Evolutionary conservation across 257 asterid species (phyloP).

Genomic region (Fraxinus quadrangulata): DNA sequence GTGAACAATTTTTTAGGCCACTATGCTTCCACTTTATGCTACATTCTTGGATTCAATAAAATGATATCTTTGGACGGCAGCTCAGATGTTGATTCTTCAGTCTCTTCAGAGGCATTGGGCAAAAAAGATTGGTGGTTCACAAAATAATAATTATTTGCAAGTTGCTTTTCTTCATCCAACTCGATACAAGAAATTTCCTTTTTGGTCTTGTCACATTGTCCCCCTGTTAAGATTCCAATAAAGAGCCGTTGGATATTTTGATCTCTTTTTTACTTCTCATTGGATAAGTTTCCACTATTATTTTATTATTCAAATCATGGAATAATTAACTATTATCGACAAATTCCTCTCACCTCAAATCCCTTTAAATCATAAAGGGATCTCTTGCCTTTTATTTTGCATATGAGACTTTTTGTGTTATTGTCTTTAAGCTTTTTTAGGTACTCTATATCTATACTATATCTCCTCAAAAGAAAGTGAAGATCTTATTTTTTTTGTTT

Average conservation of each 20-base stretch:
- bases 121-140: background rate
- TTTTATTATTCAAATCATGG: background rate
- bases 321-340: background rate
- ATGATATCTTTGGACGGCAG: background rate
- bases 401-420: no score
- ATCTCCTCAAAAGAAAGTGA: no score
- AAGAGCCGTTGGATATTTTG: background rate
- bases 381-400: background rate
- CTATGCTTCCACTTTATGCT: conserved; percentile 2
- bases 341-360: background rate
- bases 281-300: background rate
- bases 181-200: background rate
- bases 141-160: background rate
- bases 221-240: background rate
- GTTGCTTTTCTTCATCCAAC: background rate
- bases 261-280: background rate
- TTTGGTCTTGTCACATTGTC: background rate
- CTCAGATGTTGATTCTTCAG: background rate
- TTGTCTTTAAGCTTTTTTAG: background rate
- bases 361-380: background rate
- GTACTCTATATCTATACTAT: background rate
- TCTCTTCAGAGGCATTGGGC: background rate
- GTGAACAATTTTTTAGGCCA: background rate
- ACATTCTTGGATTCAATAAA: conserved; percentile 6
- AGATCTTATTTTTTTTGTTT: no score